Base-by-base conservation (phyloP, 768 basidiomycete genomes). In the Pulveroboletus ravenelii region DNA sequence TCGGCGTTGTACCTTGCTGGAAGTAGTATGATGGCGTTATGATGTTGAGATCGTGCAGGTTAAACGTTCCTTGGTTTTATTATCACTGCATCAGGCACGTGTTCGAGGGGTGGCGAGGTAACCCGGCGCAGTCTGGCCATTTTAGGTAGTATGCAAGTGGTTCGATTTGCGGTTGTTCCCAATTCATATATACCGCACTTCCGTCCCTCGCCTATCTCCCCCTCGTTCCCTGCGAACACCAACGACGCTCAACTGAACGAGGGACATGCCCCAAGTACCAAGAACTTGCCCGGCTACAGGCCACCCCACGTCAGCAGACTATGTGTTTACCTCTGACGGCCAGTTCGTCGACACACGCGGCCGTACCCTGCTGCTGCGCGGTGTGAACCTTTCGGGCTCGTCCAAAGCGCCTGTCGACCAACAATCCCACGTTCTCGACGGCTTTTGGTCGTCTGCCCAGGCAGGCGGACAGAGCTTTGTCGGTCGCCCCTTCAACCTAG, bases 341-440 rank as follows among this genome's bases (percentile, higher is more conserved):
- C 77, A 80, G 46, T 92, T 92, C 60, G 80, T 90, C 61, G 89
- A 92, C 68, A 76, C 75, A 47, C 67, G 73, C 46, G 87, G 90
- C 18, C 81, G 92, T 41, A 85, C 86, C 0, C 68, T 95, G 17
- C 73, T 97, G 14, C 75, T 99, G 0, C 82, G 95, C 47, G 96
- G 96, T n/a, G 89, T 97, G 39, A 99, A 99, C 66, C 80, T 98
- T 41, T 87, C 90, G 12, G 91, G 91, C 8, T 84, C 91, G 1
- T 81, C 86, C 41, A 99, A 99, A 64, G 84, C 87, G 0, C 94
- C 95, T 0, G 63, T 82, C 1, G 80, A 76, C 41, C 77, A 81
- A 49, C 89, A 84, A 0, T 86, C 85, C 0, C 78, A 88, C 52
- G 58, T 80, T 27, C 74, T 84, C 2, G 80, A 89, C 1, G 82